A percentile compares a stretch with the other conserved stretches of the same genome.
Evolutionary conservation across 176 grass and related monocot genomes (phyloP).

Genomic region (Bonia amplexicaulis): DNA sequence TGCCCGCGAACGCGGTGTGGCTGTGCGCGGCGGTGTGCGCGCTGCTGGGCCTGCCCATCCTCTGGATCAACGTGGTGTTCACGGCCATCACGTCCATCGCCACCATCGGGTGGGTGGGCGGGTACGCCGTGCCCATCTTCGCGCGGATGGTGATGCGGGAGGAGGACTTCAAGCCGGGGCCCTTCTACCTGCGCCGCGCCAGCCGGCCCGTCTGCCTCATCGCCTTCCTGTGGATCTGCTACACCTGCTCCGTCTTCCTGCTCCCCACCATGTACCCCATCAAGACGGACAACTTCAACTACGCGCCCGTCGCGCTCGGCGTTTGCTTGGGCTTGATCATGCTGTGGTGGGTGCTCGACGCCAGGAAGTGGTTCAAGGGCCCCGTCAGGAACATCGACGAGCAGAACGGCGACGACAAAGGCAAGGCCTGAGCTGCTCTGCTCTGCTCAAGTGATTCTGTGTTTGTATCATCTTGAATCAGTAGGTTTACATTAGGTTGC

Average conservation of each 20-base stretch:
- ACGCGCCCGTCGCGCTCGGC: conserved; percentile 72
- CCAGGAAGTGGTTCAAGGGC: conserved; percentile 87
- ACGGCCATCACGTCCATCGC: conserved; percentile 92
- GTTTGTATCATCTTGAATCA: not conserved
- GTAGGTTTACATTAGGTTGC: not conserved
- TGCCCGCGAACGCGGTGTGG: conserved; percentile 84
- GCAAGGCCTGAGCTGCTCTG: conserved; percentile 39
- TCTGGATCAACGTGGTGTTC: conserved; percentile 87
- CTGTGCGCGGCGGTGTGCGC: conserved; percentile 75
- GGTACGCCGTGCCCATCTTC: conserved; percentile 95
- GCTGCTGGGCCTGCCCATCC: conserved; percentile 84
- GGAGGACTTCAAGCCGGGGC: conserved; percentile 66
- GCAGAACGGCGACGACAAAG: not conserved
- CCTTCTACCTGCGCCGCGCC: conserved; percentile 72
- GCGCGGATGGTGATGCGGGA: conserved; percentile 86
- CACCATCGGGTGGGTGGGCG: conserved; percentile 89
- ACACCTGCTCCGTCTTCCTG: conserved; percentile 92
- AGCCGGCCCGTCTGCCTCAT: conserved; percentile 84
- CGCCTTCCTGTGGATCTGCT: conserved; percentile 96
- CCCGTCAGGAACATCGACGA: conserved; percentile 89
- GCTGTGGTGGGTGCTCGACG: conserved; percentile 92
- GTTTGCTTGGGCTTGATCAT: conserved; percentile 52
- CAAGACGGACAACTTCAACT: conserved; percentile 76
- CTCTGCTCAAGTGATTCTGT: not conserved
- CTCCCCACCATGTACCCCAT: conserved; percentile 82